These are phyloP conservation scores for Tuber borchii DNA, from an alignment of 495 filamentous ascomycete species.

Conservation along the genomic window DNA sequence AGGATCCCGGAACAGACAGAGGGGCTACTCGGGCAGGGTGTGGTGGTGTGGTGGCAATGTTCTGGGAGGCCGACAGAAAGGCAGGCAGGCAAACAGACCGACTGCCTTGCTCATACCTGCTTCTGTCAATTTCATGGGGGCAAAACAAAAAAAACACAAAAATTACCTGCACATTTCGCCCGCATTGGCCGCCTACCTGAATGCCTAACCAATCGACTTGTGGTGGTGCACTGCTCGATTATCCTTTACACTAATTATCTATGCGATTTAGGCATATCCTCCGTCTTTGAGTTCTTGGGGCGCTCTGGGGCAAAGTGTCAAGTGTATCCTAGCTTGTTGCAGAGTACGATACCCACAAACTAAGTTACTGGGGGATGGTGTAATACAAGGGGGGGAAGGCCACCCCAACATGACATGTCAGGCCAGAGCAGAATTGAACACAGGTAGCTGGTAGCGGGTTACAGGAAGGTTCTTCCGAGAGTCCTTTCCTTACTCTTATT, in stretches of 20 bases:
- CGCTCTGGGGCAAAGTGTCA: background rate
- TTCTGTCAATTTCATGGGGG: constrained; percentile 10
- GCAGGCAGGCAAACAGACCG: background rate
- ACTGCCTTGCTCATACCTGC: background rate
- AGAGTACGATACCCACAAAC: background rate
- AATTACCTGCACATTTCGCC: background rate
- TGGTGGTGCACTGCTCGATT: background rate
- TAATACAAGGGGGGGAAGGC: too few species aligned
- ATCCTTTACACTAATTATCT: background rate
- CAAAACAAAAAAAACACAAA: background rate
- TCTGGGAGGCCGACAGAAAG: background rate
- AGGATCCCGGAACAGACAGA: background rate
- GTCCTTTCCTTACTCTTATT: background rate
- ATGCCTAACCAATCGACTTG: background rate
- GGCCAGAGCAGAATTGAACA: too few species aligned
- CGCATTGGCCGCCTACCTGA: background rate
- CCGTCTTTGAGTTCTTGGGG: constrained; percentile 18
- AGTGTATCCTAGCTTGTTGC: background rate
- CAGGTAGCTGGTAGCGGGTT: background rate
- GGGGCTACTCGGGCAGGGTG: background rate
- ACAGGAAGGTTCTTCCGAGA: constrained; percentile 14
- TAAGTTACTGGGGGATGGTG: background rate
- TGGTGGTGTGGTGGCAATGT: background rate
- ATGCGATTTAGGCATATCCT: constrained; percentile 15
- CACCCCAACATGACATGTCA: too few species aligned